Conservation (phyloP, 352 stramenopile genomes). For the Pythium guiyangense region DNA sequence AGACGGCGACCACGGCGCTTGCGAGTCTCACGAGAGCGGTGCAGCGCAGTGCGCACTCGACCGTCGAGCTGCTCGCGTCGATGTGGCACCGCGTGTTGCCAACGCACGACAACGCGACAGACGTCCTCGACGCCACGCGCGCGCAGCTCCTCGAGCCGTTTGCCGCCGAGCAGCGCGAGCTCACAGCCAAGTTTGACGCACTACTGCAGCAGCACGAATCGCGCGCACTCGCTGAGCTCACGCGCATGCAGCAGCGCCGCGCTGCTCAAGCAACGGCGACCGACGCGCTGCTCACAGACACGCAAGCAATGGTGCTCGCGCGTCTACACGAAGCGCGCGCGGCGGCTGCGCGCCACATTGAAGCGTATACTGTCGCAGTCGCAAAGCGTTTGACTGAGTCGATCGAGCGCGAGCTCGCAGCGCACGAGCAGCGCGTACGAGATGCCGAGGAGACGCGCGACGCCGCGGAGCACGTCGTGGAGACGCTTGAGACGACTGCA, state of each 20-base stretch:
- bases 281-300: constrained; percentile 41
- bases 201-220: constrained; percentile 35
- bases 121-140: constrained; percentile 5
- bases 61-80: not conserved
- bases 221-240: constrained; percentile 34
- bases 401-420: not conserved
- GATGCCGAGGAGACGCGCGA: too few relatives aligned
- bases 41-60: not conserved
- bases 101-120: not conserved
- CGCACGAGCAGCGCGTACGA: not conserved
- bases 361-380: not conserved
- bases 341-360: not conserved
- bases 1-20: too few relatives aligned
- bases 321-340: constrained; percentile 15
- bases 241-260: constrained; percentile 43
- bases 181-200: constrained; percentile 19
- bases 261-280: constrained; percentile 22
- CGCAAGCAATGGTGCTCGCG: constrained; percentile 27
- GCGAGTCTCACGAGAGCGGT: not conserved
- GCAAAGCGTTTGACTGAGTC: not conserved
- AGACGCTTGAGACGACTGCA: too few relatives aligned
- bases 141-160: constrained; percentile 10
- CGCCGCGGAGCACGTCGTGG: too few relatives aligned
- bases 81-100: not conserved
- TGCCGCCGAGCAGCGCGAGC: constrained; percentile 13